Percentiles rank a stretch among this genome's conserved stretches.
Conservation (phyloP, 371 early-diverging fungal species). For the Dinochytrium kinnereticum region DNA sequence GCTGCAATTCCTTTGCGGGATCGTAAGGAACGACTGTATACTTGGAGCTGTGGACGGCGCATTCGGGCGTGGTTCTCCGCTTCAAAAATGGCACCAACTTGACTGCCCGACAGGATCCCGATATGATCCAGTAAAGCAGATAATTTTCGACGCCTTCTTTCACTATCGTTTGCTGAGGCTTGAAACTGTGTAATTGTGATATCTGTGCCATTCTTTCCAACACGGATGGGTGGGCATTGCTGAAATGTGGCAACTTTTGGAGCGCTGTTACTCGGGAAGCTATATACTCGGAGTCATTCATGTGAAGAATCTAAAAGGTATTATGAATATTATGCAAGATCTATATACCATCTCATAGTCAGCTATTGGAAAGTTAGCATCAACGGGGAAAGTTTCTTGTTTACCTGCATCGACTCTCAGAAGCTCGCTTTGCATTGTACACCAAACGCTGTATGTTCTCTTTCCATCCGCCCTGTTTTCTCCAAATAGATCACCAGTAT, state of each 20-base stretch:
- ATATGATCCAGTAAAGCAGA: slow-evolving; percentile 35
- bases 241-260: slow-evolving; percentile 13
- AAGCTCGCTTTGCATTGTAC: slow-evolving; percentile 23
- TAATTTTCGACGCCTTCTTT: slow-evolving; percentile 37
- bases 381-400: background rate
- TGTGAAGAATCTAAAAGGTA: slow-evolving; percentile 16
- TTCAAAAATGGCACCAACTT: slow-evolving; percentile 43
- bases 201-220: slow-evolving; percentile 15
- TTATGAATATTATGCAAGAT: background rate
- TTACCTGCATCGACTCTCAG: slow-evolving; percentile 23
- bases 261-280: slow-evolving; percentile 5
- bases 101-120: slow-evolving; percentile 35
- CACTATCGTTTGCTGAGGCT: slow-evolving; percentile 35
- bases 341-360: background rate
- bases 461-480: slow-evolving; percentile 14
- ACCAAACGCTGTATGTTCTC: slow-evolving; percentile 27
- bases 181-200: slow-evolving; percentile 26
- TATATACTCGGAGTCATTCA: slow-evolving; percentile 22
- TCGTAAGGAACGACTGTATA: slow-evolving; percentile 28
- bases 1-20: background rate
- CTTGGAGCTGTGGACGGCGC: slow-evolving; percentile 6
- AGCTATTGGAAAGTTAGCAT: background rate
- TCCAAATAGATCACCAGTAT: slow-evolving; percentile 38
- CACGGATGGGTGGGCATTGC: slow-evolving; percentile 9
- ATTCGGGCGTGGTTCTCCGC: slow-evolving; percentile 17